Percentiles rank a stretch among this genome's conserved stretches.
These are phyloP conservation scores for Cynara cardunculus DNA, from an alignment of 129 eudicot genomes.

Conservation along the genomic window DNA sequence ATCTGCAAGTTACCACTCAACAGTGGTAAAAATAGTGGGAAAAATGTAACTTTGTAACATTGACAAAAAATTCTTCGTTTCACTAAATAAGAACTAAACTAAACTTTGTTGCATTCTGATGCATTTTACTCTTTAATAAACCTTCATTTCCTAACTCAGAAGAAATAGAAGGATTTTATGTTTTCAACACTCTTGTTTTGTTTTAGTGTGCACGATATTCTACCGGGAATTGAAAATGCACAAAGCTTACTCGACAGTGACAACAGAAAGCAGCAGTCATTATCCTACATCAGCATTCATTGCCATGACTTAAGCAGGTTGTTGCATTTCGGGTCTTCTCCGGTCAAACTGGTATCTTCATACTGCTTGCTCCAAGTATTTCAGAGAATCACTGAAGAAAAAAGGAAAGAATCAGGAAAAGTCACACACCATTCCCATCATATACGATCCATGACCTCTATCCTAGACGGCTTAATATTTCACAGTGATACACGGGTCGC, in stretches of 20 bases:
- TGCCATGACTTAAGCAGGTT: conserved; percentile 82
- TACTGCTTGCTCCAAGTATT: conserved; percentile 64
- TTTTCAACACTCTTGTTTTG: conserved; percentile 17
- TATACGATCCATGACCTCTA: conserved; percentile 46
- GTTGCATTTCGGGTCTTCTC: conserved; percentile 77
- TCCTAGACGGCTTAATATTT: conserved; percentile 62
- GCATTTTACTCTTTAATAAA: background rate
- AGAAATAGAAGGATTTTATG: background rate
- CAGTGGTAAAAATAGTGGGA: background rate
- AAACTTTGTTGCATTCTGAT: background rate
- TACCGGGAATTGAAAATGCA: conserved; percentile 61
- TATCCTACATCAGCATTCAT: conserved; percentile 50
- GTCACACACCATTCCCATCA: conserved; percentile 34
- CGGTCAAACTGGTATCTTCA: conserved; percentile 67
- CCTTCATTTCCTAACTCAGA: conserved; percentile 1
- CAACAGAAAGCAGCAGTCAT: conserved; percentile 26
- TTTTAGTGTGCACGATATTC: conserved; percentile 49
- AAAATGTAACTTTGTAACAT: background rate
- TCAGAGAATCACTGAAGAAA: conserved; percentile 43
- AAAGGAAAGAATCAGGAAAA: conserved; percentile 27
- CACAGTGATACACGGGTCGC: conserved; percentile 53
- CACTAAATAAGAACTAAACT: background rate
- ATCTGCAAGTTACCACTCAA: background rate
- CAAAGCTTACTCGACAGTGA: conserved; percentile 34
- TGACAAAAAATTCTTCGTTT: background rate